Conservation (phyloP, 2,329 filamentous ascomycete genomes). For the Calonectria hawksworthii region DNA sequence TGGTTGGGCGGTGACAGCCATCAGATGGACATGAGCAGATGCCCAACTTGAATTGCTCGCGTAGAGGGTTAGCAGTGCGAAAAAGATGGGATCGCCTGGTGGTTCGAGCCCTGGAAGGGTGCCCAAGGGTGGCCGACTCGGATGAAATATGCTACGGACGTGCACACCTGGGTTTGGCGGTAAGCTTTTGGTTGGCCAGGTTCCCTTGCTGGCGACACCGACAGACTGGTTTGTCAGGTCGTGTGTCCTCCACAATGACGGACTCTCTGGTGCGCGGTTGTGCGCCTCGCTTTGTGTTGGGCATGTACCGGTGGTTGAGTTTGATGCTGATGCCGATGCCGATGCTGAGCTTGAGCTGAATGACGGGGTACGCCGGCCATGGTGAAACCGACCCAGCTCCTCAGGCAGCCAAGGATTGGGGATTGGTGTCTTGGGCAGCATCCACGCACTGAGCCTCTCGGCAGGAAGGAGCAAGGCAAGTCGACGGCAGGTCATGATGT, state of each 20-base stretch:
- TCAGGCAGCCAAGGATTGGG: constrained; percentile 5
- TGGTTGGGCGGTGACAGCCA: constrained; percentile 38
- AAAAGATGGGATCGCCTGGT: constrained; percentile 36
- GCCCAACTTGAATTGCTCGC: constrained; percentile 32
- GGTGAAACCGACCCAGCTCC: background rate
- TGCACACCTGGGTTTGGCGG: constrained; percentile 21
- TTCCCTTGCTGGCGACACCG: constrained; percentile 31
- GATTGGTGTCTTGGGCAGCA: background rate
- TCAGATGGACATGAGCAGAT: constrained; percentile 20
- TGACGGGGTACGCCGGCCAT: background rate
- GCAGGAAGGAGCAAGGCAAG: constrained; percentile 16
- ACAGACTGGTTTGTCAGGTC: constrained; percentile 31
- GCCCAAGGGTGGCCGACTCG: background rate
- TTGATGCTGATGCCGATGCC: background rate
- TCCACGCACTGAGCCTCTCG: background rate
- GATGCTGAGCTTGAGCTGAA: background rate
- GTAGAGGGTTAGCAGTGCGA: constrained; percentile 37
- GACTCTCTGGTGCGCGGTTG: constrained; percentile 14
- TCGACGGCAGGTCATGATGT: background rate
- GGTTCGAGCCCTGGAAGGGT: constrained; percentile 34
- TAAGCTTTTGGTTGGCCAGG: constrained; percentile 23
- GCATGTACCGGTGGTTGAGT: background rate
- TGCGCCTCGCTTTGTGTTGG: constrained; percentile 2
- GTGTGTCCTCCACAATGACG: constrained; percentile 13
- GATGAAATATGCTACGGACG: background rate